Evolutionary conservation across 305 asterid genomes (phyloP), one percentile per base, ranked within the genome.

Genomic region (Fraxinus floribunda): DNA sequence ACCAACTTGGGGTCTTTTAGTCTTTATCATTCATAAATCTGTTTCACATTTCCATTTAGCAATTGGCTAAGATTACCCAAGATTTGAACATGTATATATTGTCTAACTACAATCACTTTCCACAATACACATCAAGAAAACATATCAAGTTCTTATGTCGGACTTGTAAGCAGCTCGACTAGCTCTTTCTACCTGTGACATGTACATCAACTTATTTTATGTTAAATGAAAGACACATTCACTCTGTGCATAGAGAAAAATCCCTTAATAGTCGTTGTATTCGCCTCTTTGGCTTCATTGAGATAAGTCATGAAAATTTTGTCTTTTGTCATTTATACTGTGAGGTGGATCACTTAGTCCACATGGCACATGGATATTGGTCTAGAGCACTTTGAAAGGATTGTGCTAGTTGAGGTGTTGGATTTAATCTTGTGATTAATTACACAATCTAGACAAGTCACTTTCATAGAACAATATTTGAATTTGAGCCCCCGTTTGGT

Each of bases 1-100:
- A 55, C 22, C 85, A 72, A 78, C 82, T 83, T 82, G 82, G 75
- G 79, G 79, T 78, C 62, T 60, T 57, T 16, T 15, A 41, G 78
- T 79, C 71, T 38, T 39, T 71, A 8, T 79, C 82, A 66, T 68
- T 66, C 77, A 68, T 79, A 57, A 24, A 60, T 7, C 13, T 18
- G 7, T 60, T 60, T 18, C 70, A 60, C 30, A 7, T 20, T 62
- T 62, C 32, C 30, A 62, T 7, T 22, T 20, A 0, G 32, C 71
- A 22, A 62, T 2, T 20, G 15, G 32, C 32, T 49, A 49, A 49
- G 62, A 15, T 20, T 2, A 49, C 20, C 20, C 62, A 49, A 49
- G 62, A 49, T 16, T 49, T 49, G 62, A 49, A 15, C 62, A 16
- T 4, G 62, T 13, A 46, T 46, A 44, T 13, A 44, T 44, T 44